Percentiles rank a stretch among this genome's conserved stretches.
Conservation (phyloP, 352 stramenopile species). For the Pythium chondricola region DNA sequence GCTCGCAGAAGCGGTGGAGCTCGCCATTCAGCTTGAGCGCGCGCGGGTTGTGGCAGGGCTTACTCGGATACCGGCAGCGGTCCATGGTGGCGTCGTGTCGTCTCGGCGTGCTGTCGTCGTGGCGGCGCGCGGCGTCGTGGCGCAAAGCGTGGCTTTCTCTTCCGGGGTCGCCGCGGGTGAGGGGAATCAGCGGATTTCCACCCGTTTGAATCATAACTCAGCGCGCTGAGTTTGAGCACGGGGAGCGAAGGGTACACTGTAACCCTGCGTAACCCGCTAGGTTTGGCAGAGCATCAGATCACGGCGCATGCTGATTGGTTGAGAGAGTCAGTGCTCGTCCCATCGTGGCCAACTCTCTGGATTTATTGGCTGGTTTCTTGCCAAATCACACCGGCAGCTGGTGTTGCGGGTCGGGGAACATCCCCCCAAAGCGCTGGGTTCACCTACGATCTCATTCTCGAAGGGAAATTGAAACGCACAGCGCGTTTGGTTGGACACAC, state of each 20-base stretch:
- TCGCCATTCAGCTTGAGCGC: slow-evolving; percentile 28
- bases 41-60: slow-evolving; percentile 20
- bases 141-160: too few relatives aligned
- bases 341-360: slow-evolving; percentile 11
- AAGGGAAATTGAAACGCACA: too few relatives aligned
- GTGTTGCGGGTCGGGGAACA: neutral
- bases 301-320: slow-evolving; percentile 7
- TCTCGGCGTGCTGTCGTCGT: neutral
- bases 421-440: slow-evolving; percentile 9
- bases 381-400: slow-evolving; percentile 2
- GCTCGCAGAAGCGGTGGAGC: slow-evolving; percentile 27
- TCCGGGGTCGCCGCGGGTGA: too few relatives aligned
- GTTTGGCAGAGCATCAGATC: slow-evolving; percentile 9
- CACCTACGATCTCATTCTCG: neutral
- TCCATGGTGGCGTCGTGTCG: slow-evolving; percentile 2
- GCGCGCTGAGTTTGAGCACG: slow-evolving; percentile 5
- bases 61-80: slow-evolving; percentile 15
- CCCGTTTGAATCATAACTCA: slow-evolving; percentile 17
- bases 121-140: neutral
- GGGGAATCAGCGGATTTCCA: slow-evolving; percentile 19
- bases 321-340: slow-evolving; percentile 17
- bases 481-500: too few relatives aligned
- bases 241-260: slow-evolving; percentile 5
- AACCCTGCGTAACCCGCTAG: slow-evolving; percentile 2
- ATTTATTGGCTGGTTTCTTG: slow-evolving; percentile 17